A percentile compares a stretch with the other conserved stretches of the same genome.
Conservation (phyloP, 2,329 filamentous ascomycete species). For the Trichoderma atrobrunneum region DNA sequence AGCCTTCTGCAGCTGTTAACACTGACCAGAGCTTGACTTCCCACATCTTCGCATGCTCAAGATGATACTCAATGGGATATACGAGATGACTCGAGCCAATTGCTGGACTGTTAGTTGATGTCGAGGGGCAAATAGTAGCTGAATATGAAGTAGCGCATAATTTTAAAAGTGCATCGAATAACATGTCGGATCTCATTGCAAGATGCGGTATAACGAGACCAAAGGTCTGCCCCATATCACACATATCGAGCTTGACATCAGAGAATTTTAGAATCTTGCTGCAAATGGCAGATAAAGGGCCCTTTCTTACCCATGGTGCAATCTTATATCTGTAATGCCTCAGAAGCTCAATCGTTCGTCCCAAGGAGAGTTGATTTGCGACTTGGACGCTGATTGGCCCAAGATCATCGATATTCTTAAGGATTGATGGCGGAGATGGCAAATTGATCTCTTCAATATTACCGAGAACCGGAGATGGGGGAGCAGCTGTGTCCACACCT, state of each 20-base stretch:
- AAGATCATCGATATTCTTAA: neutral
- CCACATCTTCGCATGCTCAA: neutral
- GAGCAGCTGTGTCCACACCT: neutral
- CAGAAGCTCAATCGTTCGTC: neutral
- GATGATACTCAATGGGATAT: neutral
- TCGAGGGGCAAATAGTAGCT: too few species aligned
- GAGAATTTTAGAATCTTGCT: neutral
- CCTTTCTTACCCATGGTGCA: neutral
- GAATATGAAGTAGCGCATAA: neutral
- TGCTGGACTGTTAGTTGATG: neutral
- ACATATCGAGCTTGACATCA: neutral
- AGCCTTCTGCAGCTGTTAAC: neutral
- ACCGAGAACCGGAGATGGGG: neutral
- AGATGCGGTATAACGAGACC: slow-evolving; percentile 3
- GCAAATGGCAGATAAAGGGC: neutral
- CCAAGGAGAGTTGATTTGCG: neutral
- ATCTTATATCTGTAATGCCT: slow-evolving; percentile 13
- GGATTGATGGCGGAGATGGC: neutral
- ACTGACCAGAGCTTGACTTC: neutral
- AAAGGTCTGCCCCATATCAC: neutral
- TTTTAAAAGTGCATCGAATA: neutral
- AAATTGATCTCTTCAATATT: neutral
- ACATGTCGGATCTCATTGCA: neutral
- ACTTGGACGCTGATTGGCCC: neutral
- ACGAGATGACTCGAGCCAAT: neutral